Percentiles rank a stretch among this genome's conserved stretches.
These are phyloP conservation scores for Ilyonectria mors-panacis DNA, from an alignment of 2,329 filamentous ascomycete genomes.

Conservation along the genomic window DNA sequence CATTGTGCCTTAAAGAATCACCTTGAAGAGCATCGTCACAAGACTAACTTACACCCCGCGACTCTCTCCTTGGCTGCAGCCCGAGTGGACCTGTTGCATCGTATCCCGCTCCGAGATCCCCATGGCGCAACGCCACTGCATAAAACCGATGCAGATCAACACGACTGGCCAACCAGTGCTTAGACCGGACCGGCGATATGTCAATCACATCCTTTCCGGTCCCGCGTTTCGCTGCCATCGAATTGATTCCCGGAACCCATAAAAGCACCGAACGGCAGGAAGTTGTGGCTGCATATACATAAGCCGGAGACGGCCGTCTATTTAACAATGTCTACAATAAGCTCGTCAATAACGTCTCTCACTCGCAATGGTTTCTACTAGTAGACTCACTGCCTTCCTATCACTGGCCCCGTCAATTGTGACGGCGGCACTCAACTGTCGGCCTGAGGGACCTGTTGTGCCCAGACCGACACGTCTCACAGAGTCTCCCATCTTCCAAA, in stretches of 20 bases:
- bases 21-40: too few relatives aligned
- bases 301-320: neutral
- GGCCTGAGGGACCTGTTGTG: slow-evolving; percentile 49
- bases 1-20: too few relatives aligned
- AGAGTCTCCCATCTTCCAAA: slow-evolving; percentile 46
- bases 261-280: neutral
- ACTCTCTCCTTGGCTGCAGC: neutral
- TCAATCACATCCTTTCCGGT: neutral
- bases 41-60: too few relatives aligned
- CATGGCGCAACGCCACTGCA: slow-evolving; percentile 13
- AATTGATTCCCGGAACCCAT: neutral
- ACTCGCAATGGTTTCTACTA: slow-evolving; percentile 17
- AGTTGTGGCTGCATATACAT: too few relatives aligned
- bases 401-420: neutral
- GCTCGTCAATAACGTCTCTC: neutral
- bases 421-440: slow-evolving; percentile 44
- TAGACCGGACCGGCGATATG: neutral
- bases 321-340: neutral
- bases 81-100: slow-evolving; percentile 15
- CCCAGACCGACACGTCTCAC: slow-evolving; percentile 49
- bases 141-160: slow-evolving; percentile 8
- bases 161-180: slow-evolving; percentile 3
- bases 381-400: neutral
- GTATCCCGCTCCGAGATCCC: slow-evolving; percentile 33
- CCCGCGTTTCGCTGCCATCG: slow-evolving; percentile 12